Evolutionary conservation across 1,139 yeast genomes (phyloP).

Genomic region (Hyphopichia pseudoburtonii): DNA sequence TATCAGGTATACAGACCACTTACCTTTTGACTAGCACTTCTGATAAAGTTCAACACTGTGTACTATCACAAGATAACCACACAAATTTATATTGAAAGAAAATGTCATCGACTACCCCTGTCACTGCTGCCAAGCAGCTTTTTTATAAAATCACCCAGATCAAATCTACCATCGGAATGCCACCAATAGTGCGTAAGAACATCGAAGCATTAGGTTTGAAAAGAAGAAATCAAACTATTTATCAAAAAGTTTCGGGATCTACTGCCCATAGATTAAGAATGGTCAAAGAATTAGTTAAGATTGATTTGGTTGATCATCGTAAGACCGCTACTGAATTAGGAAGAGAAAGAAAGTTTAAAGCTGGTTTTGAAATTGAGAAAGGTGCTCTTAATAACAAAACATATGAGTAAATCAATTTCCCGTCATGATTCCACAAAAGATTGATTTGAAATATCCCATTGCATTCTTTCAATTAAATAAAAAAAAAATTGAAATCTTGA

Average conservation of each 20-base stretch:
- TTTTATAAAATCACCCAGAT: conserved; percentile 68
- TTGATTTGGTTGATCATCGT: conserved; percentile 64
- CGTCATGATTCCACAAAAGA: no score
- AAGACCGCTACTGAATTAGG: conserved; percentile 53
- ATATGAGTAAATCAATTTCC: conserved; percentile 4
- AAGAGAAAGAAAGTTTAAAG: conserved; percentile 55
- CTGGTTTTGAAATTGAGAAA: conserved; percentile 51
- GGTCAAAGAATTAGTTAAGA: conserved; percentile 86
- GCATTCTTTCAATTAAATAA: no score
- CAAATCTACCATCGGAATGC: conserved; percentile 84
- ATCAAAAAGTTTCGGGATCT: conserved; percentile 71
- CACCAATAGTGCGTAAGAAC: conserved; percentile 63
- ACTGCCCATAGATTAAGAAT: conserved; percentile 82
- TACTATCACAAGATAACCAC: no score
- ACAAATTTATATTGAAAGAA: no score
- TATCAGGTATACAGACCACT: no score
- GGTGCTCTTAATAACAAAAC: background rate
- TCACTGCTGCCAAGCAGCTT: conserved; percentile 17
- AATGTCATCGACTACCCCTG: background rate
- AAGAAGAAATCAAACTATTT: conserved; percentile 71
- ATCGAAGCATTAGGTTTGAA: conserved; percentile 73
- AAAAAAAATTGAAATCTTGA: no score
- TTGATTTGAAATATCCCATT: no score
- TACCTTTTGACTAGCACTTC: no score
- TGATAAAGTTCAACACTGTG: no score